Percentiles rank a stretch among this genome's conserved stretches.
These are phyloP conservation scores for Proliferodiscus dingleyae DNA, from an alignment of 2,329 filamentous ascomycete genomes.

Conservation along the genomic window DNA sequence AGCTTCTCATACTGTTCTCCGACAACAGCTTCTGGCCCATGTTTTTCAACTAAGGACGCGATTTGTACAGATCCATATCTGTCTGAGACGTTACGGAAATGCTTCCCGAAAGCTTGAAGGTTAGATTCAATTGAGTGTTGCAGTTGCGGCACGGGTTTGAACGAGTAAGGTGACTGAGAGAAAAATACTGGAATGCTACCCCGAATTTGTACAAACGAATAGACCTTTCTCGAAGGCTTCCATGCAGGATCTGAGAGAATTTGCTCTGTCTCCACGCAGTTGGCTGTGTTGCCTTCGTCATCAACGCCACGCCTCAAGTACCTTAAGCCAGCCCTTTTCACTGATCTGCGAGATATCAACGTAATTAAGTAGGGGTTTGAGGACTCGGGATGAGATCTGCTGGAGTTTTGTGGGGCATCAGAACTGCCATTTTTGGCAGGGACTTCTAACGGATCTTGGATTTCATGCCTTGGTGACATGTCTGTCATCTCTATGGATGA, in stretches of 20 bases:
- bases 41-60: slow-evolving; percentile 84
- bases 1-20: slow-evolving; percentile 72
- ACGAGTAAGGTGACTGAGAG: slow-evolving; percentile 86
- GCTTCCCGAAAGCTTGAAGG: slow-evolving; percentile 68
- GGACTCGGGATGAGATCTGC: slow-evolving; percentile 5
- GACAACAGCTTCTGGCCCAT: slow-evolving; percentile 73
- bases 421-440: neutral
- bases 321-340: slow-evolving; percentile 78
- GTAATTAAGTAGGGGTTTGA: slow-evolving; percentile 57
- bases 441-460: slow-evolving; percentile 8
- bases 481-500: slow-evolving; percentile 38
- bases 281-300: slow-evolving; percentile 82
- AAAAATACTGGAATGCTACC: slow-evolving; percentile 95
- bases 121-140: slow-evolving; percentile 80
- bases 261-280: slow-evolving; percentile 92
- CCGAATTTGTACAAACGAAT: slow-evolving; percentile 82
- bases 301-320: slow-evolving; percentile 89
- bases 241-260: slow-evolving; percentile 71
- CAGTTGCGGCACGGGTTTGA: slow-evolving; percentile 79
- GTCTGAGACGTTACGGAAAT: slow-evolving; percentile 66
- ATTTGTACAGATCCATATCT: slow-evolving; percentile 74
- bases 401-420: neutral
- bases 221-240: slow-evolving; percentile 56
- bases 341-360: slow-evolving; percentile 82
- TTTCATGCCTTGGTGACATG: slow-evolving; percentile 28